phyloP scores from a whole-genome alignment of 1,284 basidiomycete genomes.

The Ustilago tritici region DNA sequence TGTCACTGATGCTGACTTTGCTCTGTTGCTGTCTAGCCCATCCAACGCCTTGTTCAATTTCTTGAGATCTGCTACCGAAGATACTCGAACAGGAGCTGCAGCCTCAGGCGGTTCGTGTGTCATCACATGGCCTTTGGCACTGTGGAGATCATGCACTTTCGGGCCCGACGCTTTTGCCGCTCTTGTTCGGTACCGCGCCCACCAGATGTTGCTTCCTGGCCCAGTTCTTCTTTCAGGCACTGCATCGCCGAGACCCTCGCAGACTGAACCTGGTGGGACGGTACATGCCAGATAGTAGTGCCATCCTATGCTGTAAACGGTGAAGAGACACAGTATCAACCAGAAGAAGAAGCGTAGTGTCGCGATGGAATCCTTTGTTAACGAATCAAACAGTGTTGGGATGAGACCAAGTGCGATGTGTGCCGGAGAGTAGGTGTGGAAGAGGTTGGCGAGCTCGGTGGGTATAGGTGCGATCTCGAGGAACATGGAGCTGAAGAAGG shows the following conservation, averaged over 20 bases:
- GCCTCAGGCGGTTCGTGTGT: conserved; percentile 27
- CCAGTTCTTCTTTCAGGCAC: conserved; percentile 56
- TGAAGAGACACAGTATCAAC: conserved; percentile 77
- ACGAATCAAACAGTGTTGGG: conserved; percentile 35
- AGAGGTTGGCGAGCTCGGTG: conserved; percentile 43
- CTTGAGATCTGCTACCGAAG: conserved; percentile 39
- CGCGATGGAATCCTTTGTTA: conserved; percentile 29
- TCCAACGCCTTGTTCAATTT: conserved; percentile 43
- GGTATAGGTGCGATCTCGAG: conserved; percentile 51
- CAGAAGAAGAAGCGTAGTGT: conserved; percentile 49
- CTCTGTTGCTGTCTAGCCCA: conserved; percentile 33
- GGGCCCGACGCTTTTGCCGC: conserved; percentile 45
- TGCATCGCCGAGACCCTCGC: conserved; percentile 49
- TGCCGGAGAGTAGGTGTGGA: conserved; percentile 52
- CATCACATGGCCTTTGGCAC: conserved; percentile 3
- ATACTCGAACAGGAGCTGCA: conserved; percentile 40
- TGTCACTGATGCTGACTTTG: conserved; percentile 24
- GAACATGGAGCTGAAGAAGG: conserved; percentile 75
- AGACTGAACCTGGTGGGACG: conserved; percentile 71
- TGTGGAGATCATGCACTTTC: conserved; percentile 11
- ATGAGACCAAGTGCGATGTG: conserved; percentile 60
- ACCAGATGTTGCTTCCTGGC: conserved; percentile 63
- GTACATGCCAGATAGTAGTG: conserved; percentile 89
- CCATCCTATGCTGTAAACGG: conserved; percentile 80
- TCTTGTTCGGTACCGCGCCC: conserved; percentile 48